A percentile compares a stretch with the other conserved stretches of the same genome.
Evolutionary conservation across 2,329 filamentous ascomycete genomes (phyloP).

Genomic region (Ophiostoma piceae): DNA sequence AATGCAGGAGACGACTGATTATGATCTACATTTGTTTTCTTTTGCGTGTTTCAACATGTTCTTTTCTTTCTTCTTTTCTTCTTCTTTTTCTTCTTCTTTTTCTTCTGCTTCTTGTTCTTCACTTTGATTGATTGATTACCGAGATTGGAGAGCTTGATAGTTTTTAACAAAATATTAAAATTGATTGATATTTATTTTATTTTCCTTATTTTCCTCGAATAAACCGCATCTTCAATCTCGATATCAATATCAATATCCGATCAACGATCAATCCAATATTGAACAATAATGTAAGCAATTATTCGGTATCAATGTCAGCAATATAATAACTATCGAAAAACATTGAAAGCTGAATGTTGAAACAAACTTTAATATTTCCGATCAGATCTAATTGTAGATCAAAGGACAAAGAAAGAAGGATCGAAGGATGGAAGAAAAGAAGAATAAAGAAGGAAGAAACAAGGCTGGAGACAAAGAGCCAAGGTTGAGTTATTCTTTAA

Average conservation of each 20-base stretch:
- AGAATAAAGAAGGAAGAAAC: background rate
- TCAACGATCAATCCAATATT: no score
- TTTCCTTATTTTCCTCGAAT: no score
- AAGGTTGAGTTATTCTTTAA: no score
- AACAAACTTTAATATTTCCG: background rate
- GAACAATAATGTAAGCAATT: background rate
- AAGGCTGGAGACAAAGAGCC: background rate
- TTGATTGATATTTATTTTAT: no score
- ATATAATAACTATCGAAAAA: background rate
- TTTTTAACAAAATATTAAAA: no score
- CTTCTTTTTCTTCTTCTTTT: background rate
- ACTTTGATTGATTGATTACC: no score
- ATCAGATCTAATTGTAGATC: background rate
- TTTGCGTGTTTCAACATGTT: background rate
- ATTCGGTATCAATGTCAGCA: background rate
- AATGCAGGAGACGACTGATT: background rate
- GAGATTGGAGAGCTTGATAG: no score
- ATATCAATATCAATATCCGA: background rate
- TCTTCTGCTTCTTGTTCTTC: background rate
- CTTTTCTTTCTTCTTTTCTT: background rate
- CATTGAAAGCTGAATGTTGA: background rate
- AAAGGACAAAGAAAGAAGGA: background rate
- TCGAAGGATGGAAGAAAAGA: background rate
- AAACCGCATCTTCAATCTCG: no score
- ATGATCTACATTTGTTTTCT: background rate